Conservation (phyloP, 495 filamentous ascomycete species). For the Podospora pseudopauciseta region DNA sequence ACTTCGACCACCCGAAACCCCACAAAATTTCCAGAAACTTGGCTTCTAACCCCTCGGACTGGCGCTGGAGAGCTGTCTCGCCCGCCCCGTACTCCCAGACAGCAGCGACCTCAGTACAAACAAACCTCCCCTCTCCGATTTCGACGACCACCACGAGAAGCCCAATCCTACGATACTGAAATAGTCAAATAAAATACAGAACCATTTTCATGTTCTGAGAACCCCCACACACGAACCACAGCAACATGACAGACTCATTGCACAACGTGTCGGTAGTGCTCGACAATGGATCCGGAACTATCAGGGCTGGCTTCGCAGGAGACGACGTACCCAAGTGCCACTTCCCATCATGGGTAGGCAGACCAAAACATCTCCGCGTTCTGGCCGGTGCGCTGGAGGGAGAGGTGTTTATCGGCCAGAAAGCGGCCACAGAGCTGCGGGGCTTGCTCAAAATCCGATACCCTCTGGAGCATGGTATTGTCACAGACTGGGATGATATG, state of each 20-base stretch:
- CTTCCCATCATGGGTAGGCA: constrained; percentile 96
- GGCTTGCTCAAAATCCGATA: constrained; percentile 93
- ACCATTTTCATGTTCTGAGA: constrained; percentile 6
- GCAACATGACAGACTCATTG: constrained; percentile 75
- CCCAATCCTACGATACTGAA: background rate
- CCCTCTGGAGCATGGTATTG: constrained; percentile 94
- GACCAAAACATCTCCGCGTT: constrained; percentile 94
- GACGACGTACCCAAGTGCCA: constrained; percentile 93
- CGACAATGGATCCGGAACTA: constrained; percentile 98
- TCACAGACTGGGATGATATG: constrained; percentile 99
- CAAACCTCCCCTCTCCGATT: background rate
- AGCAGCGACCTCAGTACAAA: background rate
- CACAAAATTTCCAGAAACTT: background rate
- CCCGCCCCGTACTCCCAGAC: background rate
- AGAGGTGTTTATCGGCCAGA: constrained; percentile 93
- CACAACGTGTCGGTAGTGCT: constrained; percentile 98
- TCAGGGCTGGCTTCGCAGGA: constrained; percentile 93
- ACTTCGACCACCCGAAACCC: background rate
- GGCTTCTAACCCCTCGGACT: background rate
- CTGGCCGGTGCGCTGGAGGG: constrained; percentile 94
- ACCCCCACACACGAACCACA: background rate
- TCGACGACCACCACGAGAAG: background rate
- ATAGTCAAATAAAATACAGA: constrained; percentile 4
- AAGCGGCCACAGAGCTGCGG: constrained; percentile 82
- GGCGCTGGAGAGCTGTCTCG: background rate